Percentiles rank a stretch among this genome's conserved stretches.
These are phyloP conservation scores for Fomes fomentarius DNA, from an alignment of 1,284 basidiomycete genomes.

Conservation along the genomic window DNA sequence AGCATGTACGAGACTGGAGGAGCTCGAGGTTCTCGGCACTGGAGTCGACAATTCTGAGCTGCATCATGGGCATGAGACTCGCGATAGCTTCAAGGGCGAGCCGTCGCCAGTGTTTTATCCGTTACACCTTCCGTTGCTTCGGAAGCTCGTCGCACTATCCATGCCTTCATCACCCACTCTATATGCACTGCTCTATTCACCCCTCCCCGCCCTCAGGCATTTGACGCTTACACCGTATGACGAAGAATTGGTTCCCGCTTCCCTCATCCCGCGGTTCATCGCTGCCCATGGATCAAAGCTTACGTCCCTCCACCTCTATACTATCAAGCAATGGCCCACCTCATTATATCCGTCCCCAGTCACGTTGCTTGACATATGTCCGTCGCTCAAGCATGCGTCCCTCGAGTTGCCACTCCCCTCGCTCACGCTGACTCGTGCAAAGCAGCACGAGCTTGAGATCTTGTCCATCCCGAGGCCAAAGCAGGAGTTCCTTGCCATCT, in stretches of 20 bases:
- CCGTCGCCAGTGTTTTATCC: constrained; percentile 37
- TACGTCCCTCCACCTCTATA: constrained; percentile 66
- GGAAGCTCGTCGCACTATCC: constrained; percentile 66
- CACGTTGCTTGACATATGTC: constrained; percentile 55
- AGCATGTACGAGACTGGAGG: constrained; percentile 61
- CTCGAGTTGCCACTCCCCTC: constrained; percentile 65
- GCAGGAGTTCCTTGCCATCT: constrained; percentile 52
- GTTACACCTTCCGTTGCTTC: constrained; percentile 61
- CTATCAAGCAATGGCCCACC: constrained; percentile 79
- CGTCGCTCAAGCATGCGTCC: constrained; percentile 64
- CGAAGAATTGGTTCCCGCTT: constrained; percentile 58
- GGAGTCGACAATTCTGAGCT: constrained; percentile 55
- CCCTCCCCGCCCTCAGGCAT: constrained; percentile 68
- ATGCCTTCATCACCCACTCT: constrained; percentile 71
- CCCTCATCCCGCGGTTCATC: constrained; percentile 66
- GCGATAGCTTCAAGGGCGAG: constrained; percentile 26
- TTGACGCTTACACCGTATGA: constrained; percentile 78
- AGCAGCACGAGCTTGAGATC: constrained; percentile 55
- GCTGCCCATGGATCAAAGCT: constrained; percentile 62
- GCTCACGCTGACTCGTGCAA: constrained; percentile 40
- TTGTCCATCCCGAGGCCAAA: constrained; percentile 75
- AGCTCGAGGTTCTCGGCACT: constrained; percentile 65
- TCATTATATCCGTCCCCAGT: constrained; percentile 60
- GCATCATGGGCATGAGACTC: constrained; percentile 39
- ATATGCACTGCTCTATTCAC: constrained; percentile 57